Percentiles rank a stretch among this genome's conserved stretches.
These are phyloP conservation scores for Aureobasidium uvarum DNA, from an alignment of 2,329 filamentous ascomycete genomes.

Conservation along the genomic window DNA sequence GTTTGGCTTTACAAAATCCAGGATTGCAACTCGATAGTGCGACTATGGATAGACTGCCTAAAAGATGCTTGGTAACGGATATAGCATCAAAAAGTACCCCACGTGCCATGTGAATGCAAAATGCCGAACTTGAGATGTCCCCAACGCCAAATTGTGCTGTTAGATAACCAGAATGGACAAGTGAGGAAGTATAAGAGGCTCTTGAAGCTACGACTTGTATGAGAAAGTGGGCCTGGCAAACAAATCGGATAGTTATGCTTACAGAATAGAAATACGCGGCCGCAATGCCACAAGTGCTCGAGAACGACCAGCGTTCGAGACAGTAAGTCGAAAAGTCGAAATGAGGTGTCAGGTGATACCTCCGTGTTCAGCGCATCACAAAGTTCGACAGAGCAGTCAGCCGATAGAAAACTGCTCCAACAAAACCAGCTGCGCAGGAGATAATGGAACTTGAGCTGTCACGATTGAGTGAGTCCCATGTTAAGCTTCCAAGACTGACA, in stretches of 20 bases:
- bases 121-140: neutral
- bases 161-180: neutral
- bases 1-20: too few species aligned
- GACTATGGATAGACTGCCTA: neutral
- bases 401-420: constrained; percentile 13
- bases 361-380: neutral
- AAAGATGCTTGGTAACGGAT: neutral
- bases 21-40: neutral
- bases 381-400: neutral
- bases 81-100: neutral
- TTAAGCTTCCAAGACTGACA: neutral
- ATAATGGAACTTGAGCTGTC: constrained; percentile 1
- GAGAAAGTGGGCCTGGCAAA: neutral
- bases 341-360: neutral
- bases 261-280: neutral
- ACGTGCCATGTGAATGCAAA: neutral
- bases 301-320: neutral
- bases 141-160: neutral
- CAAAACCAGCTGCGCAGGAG: neutral
- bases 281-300: neutral
- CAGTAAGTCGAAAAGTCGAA: too few species aligned
- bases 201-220: neutral
- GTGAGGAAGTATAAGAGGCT: neutral
- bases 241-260: neutral
- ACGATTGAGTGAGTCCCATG: constrained; percentile 8